These are phyloP conservation scores for Aspergillus wentii DNA, from an alignment of 495 filamentous ascomycete species.

Conservation along the genomic window DNA sequence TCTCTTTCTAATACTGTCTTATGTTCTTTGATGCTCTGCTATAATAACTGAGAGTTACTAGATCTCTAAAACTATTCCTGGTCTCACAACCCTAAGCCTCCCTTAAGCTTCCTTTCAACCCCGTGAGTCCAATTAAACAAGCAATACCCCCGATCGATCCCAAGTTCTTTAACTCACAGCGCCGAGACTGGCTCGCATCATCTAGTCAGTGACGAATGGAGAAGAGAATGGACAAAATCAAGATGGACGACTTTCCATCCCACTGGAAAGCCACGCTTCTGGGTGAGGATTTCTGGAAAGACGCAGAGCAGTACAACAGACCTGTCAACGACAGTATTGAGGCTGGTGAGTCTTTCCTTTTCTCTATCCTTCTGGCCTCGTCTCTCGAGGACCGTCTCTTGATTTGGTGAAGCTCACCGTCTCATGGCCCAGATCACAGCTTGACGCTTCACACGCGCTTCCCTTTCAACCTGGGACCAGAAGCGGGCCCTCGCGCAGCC, in stretches of 20 bases:
- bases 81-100: too few species aligned
- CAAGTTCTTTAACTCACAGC: not conserved
- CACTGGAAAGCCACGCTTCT: constrained; percentile 29
- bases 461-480: constrained; percentile 25
- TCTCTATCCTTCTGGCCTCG: not conserved
- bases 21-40: too few species aligned
- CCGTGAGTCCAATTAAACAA: too few species aligned
- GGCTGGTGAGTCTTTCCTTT: constrained; percentile 7
- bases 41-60: too few species aligned
- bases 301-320: constrained; percentile 15
- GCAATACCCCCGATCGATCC: too few species aligned
- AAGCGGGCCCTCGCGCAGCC: constrained; percentile 4
- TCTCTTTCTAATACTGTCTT: too few species aligned
- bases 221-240: not conserved
- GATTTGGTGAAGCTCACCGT: too few species aligned
- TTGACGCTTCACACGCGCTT: constrained; percentile 19
- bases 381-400: not conserved
- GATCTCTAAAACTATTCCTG: too few species aligned
- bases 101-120: too few species aligned
- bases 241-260: constrained; percentile 19
- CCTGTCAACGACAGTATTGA: constrained; percentile 13
- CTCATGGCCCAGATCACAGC: constrained; percentile 7
- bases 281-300: constrained; percentile 28
- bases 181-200: not conserved
- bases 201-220: not conserved